A percentile compares a stretch with the other conserved stretches of the same genome.
Evolutionary conservation across 2,329 filamentous ascomycete genomes (phyloP).

Genomic region (Fusarium anthophilum): DNA sequence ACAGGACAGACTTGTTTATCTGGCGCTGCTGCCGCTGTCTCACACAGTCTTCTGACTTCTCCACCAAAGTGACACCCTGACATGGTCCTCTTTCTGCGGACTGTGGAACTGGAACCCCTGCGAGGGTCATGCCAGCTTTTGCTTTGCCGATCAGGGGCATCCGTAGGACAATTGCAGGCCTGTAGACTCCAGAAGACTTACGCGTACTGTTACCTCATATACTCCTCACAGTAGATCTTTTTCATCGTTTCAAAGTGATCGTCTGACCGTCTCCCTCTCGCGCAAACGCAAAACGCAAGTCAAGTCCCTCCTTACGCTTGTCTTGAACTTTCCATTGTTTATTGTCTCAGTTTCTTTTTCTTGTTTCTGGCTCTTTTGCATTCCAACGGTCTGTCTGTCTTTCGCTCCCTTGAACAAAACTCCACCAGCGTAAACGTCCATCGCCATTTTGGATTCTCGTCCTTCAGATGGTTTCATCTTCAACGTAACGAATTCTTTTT

Average conservation of each 20-base stretch:
- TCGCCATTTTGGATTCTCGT: background rate
- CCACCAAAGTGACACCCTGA: slow-evolving; percentile 3
- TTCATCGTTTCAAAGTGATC: slow-evolving; percentile 6
- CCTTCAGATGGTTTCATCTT: slow-evolving; percentile 6
- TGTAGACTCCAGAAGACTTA: slow-evolving; percentile 16
- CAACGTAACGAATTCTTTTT: background rate
- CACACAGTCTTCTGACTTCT: background rate
- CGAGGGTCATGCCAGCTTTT: slow-evolving; percentile 7
- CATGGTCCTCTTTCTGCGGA: background rate
- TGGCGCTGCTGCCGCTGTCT: slow-evolving; percentile 1
- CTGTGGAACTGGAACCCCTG: slow-evolving; percentile 8
- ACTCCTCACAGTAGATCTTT: slow-evolving; percentile 3
- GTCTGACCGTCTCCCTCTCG: background rate
- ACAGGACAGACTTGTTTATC: background rate
- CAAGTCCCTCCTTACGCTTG: slow-evolving; percentile 31
- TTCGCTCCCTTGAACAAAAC: slow-evolving; percentile 3
- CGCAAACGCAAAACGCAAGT: background rate
- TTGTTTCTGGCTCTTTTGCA: background rate
- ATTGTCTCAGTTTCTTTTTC: background rate
- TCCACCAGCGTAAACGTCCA: background rate
- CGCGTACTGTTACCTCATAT: slow-evolving; percentile 30
- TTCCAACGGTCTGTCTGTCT: background rate
- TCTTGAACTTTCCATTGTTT: slow-evolving; percentile 5
- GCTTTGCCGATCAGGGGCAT: slow-evolving; percentile 16
- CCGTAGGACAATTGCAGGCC: slow-evolving; percentile 5